phyloP scores from a whole-genome alignment of 257 asterid genomes.

The Primulina eburnea region DNA sequence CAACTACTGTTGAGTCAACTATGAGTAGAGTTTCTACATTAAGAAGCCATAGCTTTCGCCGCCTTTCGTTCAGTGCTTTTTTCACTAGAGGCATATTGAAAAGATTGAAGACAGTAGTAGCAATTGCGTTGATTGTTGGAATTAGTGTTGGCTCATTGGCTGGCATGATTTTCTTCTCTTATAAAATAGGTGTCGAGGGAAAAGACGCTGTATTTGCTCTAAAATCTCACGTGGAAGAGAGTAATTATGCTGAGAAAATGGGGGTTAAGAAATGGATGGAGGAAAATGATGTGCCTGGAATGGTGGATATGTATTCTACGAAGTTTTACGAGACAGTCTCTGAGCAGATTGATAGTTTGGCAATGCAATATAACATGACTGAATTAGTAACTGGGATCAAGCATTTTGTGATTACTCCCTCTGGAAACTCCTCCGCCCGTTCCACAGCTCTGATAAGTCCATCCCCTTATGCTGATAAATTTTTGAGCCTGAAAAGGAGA shows the following conservation, averaged over 20 bases:
- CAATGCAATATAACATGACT: slow-evolving; percentile 86
- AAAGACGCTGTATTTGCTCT: slow-evolving; percentile 78
- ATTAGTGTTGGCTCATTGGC: slow-evolving; percentile 70
- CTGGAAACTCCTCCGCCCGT: slow-evolving; percentile 44
- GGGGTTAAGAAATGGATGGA: slow-evolving; percentile 95
- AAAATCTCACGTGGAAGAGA: slow-evolving; percentile 82
- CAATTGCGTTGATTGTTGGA: slow-evolving; percentile 77
- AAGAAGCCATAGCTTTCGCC: slow-evolving; percentile 71
- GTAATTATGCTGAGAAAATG: slow-evolving; percentile 81
- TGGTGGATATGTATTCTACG: slow-evolving; percentile 74
- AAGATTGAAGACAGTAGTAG: slow-evolving; percentile 72
- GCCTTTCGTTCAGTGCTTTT: slow-evolving; percentile 58
- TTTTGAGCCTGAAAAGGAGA: slow-evolving; percentile 58
- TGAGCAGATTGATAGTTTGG: slow-evolving; percentile 71
- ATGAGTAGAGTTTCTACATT: slow-evolving; percentile 67
- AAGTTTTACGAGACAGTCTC: slow-evolving; percentile 75
- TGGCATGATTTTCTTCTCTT: slow-evolving; percentile 76
- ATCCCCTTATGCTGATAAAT: slow-evolving; percentile 67
- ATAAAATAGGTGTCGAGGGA: slow-evolving; percentile 85
- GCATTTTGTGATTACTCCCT: slow-evolving; percentile 55
- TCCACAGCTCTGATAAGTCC: slow-evolving; percentile 57
- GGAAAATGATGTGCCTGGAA: slow-evolving; percentile 85
- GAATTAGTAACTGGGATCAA: slow-evolving; percentile 71
- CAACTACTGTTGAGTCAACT: slow-evolving; percentile 59
- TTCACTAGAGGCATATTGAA: slow-evolving; percentile 71